Evolutionary conservation across 495 filamentous ascomycete species (phyloP), one percentile per base, ranked within the genome.

Genomic region (Aspergillus taichungensis): DNA sequence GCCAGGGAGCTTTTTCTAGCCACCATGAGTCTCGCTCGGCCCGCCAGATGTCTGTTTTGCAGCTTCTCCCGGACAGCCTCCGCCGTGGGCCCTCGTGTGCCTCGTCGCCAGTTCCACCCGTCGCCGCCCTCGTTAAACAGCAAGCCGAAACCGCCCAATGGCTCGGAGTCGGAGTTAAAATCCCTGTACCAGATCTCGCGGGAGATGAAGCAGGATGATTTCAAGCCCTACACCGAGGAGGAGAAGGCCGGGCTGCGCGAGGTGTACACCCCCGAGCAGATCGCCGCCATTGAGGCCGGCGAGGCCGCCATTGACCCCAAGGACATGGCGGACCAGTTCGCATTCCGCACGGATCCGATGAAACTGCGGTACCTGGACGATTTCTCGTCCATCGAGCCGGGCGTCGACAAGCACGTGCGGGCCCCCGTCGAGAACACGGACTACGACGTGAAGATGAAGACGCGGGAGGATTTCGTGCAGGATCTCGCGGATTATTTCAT

Each of bases 281-380:
- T 95, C 47, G 72, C 71, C n/a, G 86, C 88, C 37, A 80, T 98
- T 64, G 73, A 88, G 64, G 88, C 85, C 42, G 92, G 84, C 47
- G 92, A 98, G 64, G 72, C 75, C 8, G 79, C 86, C 46, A 84
- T 98, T 64, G 77, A 87, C 63, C 77, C 83, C 11, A 66, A 76
- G 47, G 88, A 98, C 63, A 63, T 97, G 57, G 76, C 78, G 6
- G 74, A 79, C 32, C 84, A 89, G 62, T 82, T 81, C 40, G 71
- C 74, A 3, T 57, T 84, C 38, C 80, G 84, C 37, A 63, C 60
- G 34, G 92, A 97, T 61, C 75, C 82, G 8, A 84, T 84, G 69
- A 64, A 66, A 14, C 66, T 92, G 37, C 63, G 70, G 18, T 98
- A 98, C 70, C 57, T 91, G 46, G 88, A 94, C 66, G 92, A 98